phyloP scores from a whole-genome alignment of 176 grass and related monocot genomes.

The Melocanna baccifera region DNA sequence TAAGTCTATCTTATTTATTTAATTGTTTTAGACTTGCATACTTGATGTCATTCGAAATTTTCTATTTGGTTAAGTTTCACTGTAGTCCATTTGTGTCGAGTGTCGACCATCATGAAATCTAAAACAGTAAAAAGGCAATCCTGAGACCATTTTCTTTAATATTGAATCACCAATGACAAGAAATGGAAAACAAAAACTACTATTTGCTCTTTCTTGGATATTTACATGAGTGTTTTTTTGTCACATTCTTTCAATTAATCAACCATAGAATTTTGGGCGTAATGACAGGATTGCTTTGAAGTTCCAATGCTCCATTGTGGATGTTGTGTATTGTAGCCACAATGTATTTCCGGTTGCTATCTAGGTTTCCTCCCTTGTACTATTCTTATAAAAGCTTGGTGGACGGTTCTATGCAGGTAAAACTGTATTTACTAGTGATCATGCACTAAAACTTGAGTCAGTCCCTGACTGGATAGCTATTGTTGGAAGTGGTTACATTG shows the following conservation, averaged over 20 bases:
- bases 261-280: background rate
- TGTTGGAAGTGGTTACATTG: conserved; percentile 92
- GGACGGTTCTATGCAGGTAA: conserved; percentile 50
- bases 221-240: background rate
- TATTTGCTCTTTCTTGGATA: background rate
- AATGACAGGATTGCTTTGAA: background rate
- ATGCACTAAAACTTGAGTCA: conserved; percentile 81
- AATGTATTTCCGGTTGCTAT: background rate
- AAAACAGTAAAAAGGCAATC: background rate
- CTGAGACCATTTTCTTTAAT: background rate
- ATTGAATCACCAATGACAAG: background rate
- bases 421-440: conserved; percentile 89
- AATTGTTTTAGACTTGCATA: background rate
- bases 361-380: background rate
- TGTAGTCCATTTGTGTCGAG: background rate
- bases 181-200: background rate
- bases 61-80: background rate
- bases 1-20: background rate
- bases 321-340: background rate
- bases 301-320: background rate
- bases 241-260: background rate
- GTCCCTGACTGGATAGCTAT: conserved; percentile 91
- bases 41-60: background rate
- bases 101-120: background rate
- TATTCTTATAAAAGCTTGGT: conserved; percentile 11